These are phyloP conservation scores for Eutrema heterophyllum DNA, from an alignment of 345 rosid species.

Conservation along the genomic window DNA sequence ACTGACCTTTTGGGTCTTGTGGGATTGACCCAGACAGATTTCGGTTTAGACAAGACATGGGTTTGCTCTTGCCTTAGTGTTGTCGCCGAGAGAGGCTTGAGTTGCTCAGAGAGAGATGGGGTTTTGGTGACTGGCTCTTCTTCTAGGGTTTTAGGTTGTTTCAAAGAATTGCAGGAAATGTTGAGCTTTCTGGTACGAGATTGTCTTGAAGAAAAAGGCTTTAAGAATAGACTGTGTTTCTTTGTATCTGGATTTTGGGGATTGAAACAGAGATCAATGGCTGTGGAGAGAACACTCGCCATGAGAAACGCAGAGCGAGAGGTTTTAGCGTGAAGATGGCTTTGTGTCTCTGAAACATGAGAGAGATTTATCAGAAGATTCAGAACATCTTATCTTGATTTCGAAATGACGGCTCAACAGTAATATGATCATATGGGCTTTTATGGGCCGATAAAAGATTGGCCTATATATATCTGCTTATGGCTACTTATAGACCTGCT, in stretches of 20 bases:
- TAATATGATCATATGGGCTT: conserved; percentile 8
- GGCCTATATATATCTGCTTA: too few relatives aligned
- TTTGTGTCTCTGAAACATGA: not conserved
- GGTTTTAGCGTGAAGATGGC: conserved; percentile 12
- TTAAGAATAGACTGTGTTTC: conserved; percentile 36
- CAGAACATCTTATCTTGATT: conserved; percentile 36
- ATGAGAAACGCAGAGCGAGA: conserved; percentile 21
- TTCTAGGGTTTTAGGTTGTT: conserved; percentile 34
- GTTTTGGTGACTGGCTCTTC: conserved; percentile 33
- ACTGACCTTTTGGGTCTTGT: conserved; percentile 77
- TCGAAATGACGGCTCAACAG: conserved; percentile 14
- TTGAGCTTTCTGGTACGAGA: conserved; percentile 34
- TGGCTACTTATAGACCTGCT: too few relatives aligned
- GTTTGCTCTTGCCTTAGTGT: conserved; percentile 47
- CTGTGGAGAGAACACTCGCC: conserved; percentile 57
- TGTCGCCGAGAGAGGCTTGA: conserved; percentile 66
- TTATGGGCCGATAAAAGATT: not conserved
- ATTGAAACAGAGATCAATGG: conserved; percentile 48
- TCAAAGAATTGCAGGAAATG: conserved; percentile 40
- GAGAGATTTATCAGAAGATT: conserved; percentile 28
- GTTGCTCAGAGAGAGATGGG: conserved; percentile 81
- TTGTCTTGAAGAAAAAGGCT: conserved; percentile 28
- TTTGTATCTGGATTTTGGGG: conserved; percentile 38
- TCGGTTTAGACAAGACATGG: conserved; percentile 57
- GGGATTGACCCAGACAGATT: conserved; percentile 85